phyloP scores from a whole-genome alignment of 139 green algal genomes.

The Dunaliella primolecta region DNA sequence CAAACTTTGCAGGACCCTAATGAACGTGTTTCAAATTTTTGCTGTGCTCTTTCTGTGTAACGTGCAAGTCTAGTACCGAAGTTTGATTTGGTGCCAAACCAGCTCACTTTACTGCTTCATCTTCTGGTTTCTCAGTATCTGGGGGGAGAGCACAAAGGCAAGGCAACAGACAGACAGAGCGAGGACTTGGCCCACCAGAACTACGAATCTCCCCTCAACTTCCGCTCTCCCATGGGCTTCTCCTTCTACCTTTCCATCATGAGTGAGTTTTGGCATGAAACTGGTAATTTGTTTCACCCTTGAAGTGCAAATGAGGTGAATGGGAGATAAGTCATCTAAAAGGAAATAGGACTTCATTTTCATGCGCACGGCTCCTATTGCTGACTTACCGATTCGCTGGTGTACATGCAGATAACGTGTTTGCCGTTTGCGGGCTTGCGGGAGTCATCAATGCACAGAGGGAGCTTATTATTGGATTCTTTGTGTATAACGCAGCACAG shows the following conservation, averaged over 20 bases:
- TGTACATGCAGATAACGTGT: conserved; percentile 48
- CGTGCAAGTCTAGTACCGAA: too few relatives aligned
- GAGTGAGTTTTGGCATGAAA: conserved; percentile 19
- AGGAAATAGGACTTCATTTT: too few relatives aligned
- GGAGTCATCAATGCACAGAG: conserved; percentile 67
- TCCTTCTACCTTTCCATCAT: conserved; percentile 42
- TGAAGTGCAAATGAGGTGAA: too few relatives aligned
- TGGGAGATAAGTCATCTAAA: too few relatives aligned
- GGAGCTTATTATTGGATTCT: conserved; percentile 73
- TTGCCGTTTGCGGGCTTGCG: conserved; percentile 66
- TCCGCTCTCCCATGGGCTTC: conserved; percentile 42
- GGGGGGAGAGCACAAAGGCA: background rate
- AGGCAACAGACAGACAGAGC: background rate
- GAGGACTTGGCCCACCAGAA: background rate
- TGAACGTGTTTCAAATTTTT: too few relatives aligned
- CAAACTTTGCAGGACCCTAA: too few relatives aligned
- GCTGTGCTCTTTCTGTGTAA: too few relatives aligned
- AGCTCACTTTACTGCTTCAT: too few relatives aligned
- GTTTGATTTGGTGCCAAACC: too few relatives aligned
- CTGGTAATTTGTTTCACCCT: too few relatives aligned
- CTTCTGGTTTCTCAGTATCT: background rate
- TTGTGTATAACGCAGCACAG: conserved; percentile 72
- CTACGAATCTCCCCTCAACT: conserved; percentile 35
- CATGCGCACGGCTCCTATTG: too few relatives aligned
- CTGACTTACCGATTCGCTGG: too few relatives aligned